A percentile compares a stretch with the other conserved stretches of the same genome.
Conservation (phyloP, 106 monocot species). For the Dendrobium huoshanense region DNA sequence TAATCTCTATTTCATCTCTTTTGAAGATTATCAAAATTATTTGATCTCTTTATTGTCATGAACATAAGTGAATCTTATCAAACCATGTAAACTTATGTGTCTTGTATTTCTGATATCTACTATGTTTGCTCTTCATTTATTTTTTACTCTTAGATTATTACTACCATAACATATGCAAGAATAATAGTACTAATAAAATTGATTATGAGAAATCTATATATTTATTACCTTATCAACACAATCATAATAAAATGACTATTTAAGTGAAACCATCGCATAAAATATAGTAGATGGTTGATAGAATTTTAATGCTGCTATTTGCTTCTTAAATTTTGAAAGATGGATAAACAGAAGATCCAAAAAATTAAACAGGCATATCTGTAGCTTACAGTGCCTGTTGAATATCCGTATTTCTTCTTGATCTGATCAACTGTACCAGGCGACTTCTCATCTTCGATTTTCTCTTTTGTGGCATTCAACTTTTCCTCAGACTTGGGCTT, state of each 20-base stretch:
- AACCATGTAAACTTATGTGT: neutral
- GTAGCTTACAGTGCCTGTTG: conserved; percentile 43
- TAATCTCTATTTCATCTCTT: neutral
- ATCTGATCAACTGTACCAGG: conserved; percentile 44
- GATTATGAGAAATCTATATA: neutral
- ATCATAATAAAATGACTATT: neutral
- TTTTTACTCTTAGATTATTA: neutral
- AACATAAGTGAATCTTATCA: neutral
- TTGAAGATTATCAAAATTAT: neutral
- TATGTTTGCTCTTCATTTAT: neutral
- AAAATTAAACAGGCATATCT: neutral
- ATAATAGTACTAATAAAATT: neutral
- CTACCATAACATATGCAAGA: neutral
- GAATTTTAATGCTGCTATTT: neutral
- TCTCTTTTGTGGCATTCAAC: conserved; percentile 16
- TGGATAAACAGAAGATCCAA: neutral
- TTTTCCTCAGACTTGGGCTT: conserved; percentile 53
- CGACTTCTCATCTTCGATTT: conserved; percentile 28
- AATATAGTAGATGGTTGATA: neutral
- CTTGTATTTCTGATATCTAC: neutral
- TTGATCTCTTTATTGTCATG: neutral
- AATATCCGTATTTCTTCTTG: conserved; percentile 68
- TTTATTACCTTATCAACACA: neutral
- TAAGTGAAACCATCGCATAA: neutral
- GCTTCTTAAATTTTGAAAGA: neutral